These are phyloP conservation scores for Clitoria ternatea DNA, from an alignment of 306 rosid genomes.

Conservation along the genomic window DNA sequence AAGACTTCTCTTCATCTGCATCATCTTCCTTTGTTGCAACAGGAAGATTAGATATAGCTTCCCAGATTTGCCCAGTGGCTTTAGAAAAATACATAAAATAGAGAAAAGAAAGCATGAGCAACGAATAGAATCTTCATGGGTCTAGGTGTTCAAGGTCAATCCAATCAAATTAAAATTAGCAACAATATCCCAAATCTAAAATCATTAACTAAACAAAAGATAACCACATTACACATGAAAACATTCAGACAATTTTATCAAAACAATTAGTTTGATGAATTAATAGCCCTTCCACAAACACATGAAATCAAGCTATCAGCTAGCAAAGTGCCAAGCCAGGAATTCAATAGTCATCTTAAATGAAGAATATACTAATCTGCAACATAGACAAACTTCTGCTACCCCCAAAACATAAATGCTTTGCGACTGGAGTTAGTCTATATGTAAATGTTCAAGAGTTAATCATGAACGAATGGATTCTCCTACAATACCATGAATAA, in stretches of 20 bases:
- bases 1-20: conserved; percentile 58
- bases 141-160: neutral
- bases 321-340: neutral
- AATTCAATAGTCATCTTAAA: neutral
- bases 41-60: conserved; percentile 71
- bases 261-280: neutral
- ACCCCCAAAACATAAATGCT: neutral
- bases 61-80: conserved; percentile 72
- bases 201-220: neutral
- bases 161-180: neutral
- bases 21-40: conserved; percentile 76
- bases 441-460: neutral
- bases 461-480: neutral
- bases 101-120: conserved; percentile 22
- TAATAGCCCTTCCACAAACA: conserved; percentile 6
- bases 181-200: conserved; percentile 12
- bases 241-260: neutral
- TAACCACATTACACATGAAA: conserved; percentile 8
- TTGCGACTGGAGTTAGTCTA: neutral
- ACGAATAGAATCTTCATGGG: neutral
- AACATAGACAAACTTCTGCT: conserved; percentile 1
- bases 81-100: conserved; percentile 60
- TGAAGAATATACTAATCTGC: neutral
- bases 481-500: neutral
- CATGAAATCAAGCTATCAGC: conserved; percentile 12